These are phyloP conservation scores for Pichia manshurica DNA, from an alignment of 805 yeast genomes.

Conservation along the genomic window DNA sequence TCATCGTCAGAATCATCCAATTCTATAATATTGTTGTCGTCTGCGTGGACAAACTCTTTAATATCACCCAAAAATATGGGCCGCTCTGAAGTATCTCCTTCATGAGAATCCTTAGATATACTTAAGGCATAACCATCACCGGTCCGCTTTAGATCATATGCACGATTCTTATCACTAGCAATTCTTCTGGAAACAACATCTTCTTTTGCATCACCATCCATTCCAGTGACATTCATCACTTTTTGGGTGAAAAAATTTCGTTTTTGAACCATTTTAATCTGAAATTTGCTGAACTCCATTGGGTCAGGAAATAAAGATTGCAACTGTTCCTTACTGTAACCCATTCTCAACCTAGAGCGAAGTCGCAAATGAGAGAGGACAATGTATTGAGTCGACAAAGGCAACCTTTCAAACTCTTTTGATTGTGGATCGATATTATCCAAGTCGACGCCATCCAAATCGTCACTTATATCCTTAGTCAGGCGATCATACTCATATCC, in stretches of 20 bases:
- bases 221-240: conserved; percentile 76
- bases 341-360: conserved; percentile 89
- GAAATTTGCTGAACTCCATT: conserved; percentile 88
- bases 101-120: conserved; percentile 33
- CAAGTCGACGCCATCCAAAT: conserved; percentile 63
- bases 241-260: conserved; percentile 86
- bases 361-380: conserved; percentile 75
- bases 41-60: conserved; percentile 2
- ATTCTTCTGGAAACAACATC: conserved; percentile 47
- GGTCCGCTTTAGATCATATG: conserved; percentile 67
- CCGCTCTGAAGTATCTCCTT: conserved; percentile 34
- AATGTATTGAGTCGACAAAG: conserved; percentile 83
- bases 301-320: conserved; percentile 76
- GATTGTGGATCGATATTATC: conserved; percentile 81
- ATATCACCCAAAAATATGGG: conserved; percentile 12
- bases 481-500: conserved; percentile 64
- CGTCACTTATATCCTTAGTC: conserved; percentile 49
- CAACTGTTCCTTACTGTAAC: conserved; percentile 85
- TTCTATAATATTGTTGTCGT: background rate
- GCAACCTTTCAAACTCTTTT: conserved; percentile 66
- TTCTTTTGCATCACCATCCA: conserved; percentile 48
- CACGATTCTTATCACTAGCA: conserved; percentile 76
- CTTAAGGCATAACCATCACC: conserved; percentile 83
- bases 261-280: conserved; percentile 86
- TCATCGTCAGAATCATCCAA: conserved; percentile 8